Conservation (phyloP, 2,329 filamentous ascomycete species). For the Diaporthe citri region DNA sequence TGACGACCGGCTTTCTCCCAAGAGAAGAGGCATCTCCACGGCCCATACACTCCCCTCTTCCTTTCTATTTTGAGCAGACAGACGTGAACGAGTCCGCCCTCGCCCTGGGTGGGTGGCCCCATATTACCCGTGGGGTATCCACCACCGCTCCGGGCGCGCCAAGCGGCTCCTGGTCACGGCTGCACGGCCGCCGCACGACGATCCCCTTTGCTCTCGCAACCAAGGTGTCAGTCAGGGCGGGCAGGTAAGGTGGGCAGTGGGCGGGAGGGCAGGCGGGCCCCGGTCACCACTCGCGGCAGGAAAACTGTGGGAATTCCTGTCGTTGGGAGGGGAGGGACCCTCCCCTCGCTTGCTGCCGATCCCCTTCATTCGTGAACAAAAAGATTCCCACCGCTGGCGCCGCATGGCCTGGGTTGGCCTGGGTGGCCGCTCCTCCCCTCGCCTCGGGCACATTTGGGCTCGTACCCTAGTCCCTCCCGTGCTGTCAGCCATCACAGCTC, state of each 20-base stretch:
- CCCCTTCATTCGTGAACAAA: background rate
- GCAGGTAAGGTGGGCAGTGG: background rate
- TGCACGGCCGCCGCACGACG: slow-evolving; percentile 21
- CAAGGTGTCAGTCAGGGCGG: background rate
- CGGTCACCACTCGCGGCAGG: slow-evolving; percentile 17
- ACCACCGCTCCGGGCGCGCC: slow-evolving; percentile 33
- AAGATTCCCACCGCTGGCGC: slow-evolving; percentile 16
- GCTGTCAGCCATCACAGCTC: slow-evolving; percentile 14
- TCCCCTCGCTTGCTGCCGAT: slow-evolving; percentile 28
- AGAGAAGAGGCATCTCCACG: background rate
- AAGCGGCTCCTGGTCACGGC: slow-evolving; percentile 20
- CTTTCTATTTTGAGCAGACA: slow-evolving; percentile 26
- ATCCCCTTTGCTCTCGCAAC: slow-evolving; percentile 10
- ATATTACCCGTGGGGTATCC: slow-evolving; percentile 28
- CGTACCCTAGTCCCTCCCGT: background rate
- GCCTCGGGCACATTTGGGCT: background rate
- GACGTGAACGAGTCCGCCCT: background rate
- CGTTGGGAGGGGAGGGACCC: background rate
- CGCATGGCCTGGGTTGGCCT: background rate
- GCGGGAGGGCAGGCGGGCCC: slow-evolving; percentile 6
- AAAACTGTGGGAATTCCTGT: slow-evolving; percentile 13
- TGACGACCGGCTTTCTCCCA: background rate
- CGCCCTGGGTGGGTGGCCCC: background rate
- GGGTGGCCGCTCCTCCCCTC: slow-evolving; percentile 19
- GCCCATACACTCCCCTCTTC: background rate